phyloP scores from a whole-genome alignment of 192 early-diverging fungal genomes.

The Pilobolus umbonatus region DNA sequence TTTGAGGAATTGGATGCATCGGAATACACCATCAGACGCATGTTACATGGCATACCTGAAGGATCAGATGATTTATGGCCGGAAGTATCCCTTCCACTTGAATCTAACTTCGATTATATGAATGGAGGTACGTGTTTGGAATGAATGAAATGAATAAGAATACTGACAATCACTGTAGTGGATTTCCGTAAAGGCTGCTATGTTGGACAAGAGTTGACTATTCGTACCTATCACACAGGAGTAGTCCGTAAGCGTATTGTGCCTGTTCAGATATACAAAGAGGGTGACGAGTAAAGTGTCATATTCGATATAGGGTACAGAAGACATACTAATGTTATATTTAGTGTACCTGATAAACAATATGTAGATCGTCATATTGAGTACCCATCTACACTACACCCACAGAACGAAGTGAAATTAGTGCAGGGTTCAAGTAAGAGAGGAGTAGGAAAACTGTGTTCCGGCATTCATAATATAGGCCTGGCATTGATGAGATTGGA shows the following conservation, averaged over 20 bases:
- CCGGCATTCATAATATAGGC: constrained; percentile 70
- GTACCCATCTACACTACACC: constrained; percentile 3
- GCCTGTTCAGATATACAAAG: constrained; percentile 63
- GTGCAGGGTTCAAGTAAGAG: constrained; percentile 33
- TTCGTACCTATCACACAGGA: constrained; percentile 93
- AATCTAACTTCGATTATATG: constrained; percentile 91
- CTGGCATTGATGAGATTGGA: constrained; percentile 87
- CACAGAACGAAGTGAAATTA: constrained; percentile 32
- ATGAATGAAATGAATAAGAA: background rate
- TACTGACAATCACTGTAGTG: constrained; percentile 46
- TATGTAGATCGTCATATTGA: constrained; percentile 9
- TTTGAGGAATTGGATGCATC: constrained; percentile 49
- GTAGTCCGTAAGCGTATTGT: constrained; percentile 89
- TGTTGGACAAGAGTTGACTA: constrained; percentile 96
- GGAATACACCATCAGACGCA: constrained; percentile 72
- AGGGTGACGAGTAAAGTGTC: constrained; percentile 40
- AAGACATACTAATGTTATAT: background rate
- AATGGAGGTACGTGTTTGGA: constrained; percentile 57
- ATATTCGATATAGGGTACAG: too few relatives aligned
- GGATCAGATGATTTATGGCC: constrained; percentile 75
- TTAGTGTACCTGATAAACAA: constrained; percentile 6
- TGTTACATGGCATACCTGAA: constrained; percentile 87
- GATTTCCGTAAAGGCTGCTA: constrained; percentile 98
- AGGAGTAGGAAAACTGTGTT: constrained; percentile 63
- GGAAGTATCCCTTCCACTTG: constrained; percentile 74